Evolutionary conservation across 2,329 filamentous ascomycete species (phyloP), one percentile per base, ranked within the genome.

Genomic region (Trichoderma koningiopsis): DNA sequence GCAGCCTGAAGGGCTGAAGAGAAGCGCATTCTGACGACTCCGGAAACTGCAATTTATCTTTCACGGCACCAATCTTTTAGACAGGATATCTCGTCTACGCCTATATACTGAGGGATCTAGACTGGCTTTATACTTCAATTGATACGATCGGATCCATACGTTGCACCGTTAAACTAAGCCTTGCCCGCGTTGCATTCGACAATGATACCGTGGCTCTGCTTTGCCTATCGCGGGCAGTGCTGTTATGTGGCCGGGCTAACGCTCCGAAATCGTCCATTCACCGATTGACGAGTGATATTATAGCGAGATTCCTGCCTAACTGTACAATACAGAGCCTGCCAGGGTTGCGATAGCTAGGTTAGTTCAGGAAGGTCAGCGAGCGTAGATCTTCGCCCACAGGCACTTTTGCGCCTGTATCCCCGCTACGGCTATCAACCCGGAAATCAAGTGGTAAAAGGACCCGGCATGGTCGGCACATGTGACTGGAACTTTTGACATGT

Each of bases 381-480:
- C 61, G 61, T 35, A 10, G 22, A 56, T 13, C 49, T 56, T 52
- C 61, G 24, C 49, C 8, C 49, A 43, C 5, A 8, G 61, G 61
- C 61, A 64, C 35, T 56, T 53, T 24, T 56, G 61, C 10, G 31
- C 13, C 31, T 56, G 31, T 19, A 35, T 64, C 49, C 47, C 29
- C 61, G n/a, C 35, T 56, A 31, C 5, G 24, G n/a, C n/a, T 8
- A 64, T 56, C 19, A 55, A 29, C 40, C 22, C 24, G 61, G 49
- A 11, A 40, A 63, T 56, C 49, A 22, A n/a, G 22, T 13, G 43
- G 37, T 13, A 64, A 27, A 29, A 22, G 27, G 49, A 43, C 31
- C 47, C 49, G 61, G 61, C 61, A 64, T 43, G 56, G 19, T 64
- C 61, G 61, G 61, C 61, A 64, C 61, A 8, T n/a, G 55, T 22